Base-by-base conservation (phyloP, 140 eudicot species). In the Cichorium intybus region DNA sequence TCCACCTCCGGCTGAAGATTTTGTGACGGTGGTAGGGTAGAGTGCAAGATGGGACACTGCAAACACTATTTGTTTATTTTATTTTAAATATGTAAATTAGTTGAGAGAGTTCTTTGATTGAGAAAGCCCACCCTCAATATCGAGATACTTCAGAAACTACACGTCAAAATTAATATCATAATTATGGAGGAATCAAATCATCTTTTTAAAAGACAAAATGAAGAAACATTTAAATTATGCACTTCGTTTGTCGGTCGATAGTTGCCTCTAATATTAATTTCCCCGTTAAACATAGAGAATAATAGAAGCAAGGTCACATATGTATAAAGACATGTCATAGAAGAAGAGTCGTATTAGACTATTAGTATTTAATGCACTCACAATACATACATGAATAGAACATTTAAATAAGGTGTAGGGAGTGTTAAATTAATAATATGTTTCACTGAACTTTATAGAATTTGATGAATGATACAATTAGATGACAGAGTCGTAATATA, bases 21-120 rank as follows among this genome's bases (percentile, higher is more conserved):
- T 55, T 28, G 60, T 64, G 72, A 64, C 27, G 67, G 67, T 64
- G 78, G 61, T 73, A 64, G 78, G 78, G 78, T 73, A 73, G 78
- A 73, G 78, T 73, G 72, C 66, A 73, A 73, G 78, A 41, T 45
- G 48, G 72, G 77, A 72, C 59, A 72, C 24, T 53, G 41, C 41
- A 43, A 60, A 70, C 16, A 45, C 20, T 72, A 21, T 63, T 70
- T 70, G 77, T 43, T 63, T 60, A 53, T 49, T 60, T 12, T 29
- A 6, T 23, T 60, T 61, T 35, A 11, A 61, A 60, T 31, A 41
- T 17, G 64, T 71, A 14, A 62, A 71, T 35, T 18, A 39, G 71
- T 62, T 37, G 77, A 62, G 49, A 41, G 35, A 27, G 15, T 23
- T 53, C 66, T 46, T 56, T 73, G 78, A 73, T 73, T 65, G 64